phyloP scores from a whole-genome alignment of 495 filamentous ascomycete species.

The Cairneyella variabilis region DNA sequence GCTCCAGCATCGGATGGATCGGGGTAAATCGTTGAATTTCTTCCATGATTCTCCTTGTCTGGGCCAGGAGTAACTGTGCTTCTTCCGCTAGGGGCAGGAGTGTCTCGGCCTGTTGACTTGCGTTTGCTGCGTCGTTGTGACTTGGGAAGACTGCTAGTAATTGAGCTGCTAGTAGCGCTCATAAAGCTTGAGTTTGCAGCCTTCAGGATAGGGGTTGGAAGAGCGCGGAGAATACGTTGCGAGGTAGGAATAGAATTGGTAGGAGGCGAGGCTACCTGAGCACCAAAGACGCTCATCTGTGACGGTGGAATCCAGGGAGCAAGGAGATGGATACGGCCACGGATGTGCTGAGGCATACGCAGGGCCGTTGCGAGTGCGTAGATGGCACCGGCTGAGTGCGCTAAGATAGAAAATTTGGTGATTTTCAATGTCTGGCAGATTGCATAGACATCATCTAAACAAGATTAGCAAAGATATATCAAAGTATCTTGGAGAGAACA shows the following conservation, averaged over 20 bases:
- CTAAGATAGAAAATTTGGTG: conserved; percentile 93
- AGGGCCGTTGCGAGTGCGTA: conserved; percentile 96
- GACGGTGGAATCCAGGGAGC: conserved; percentile 98
- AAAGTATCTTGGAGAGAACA: conserved; percentile 32
- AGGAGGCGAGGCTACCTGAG: conserved; percentile 70
- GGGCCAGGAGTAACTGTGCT: conserved; percentile 27
- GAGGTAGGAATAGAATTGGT: conserved; percentile 84
- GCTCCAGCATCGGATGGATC: conserved; percentile 22
- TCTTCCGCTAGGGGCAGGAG: conserved; percentile 27
- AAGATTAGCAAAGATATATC: conserved; percentile 18
- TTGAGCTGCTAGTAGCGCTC: conserved; percentile 82
- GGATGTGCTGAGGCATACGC: conserved; percentile 92
- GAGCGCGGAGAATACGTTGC: conserved; percentile 83
- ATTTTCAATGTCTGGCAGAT: conserved; percentile 93
- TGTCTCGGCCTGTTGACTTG: conserved; percentile 47
- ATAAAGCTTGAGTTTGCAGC: conserved; percentile 95
- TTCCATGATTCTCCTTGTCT: conserved; percentile 25
- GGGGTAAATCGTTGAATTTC: conserved; percentile 24
- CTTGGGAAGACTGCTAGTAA: conserved; percentile 79
- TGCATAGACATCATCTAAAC: conserved; percentile 83
- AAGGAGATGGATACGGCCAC: conserved; percentile 89
- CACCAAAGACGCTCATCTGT: conserved; percentile 82
- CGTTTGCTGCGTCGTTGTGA: conserved; percentile 58
- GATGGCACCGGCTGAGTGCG: conserved; percentile 96
- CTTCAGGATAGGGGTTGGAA: conserved; percentile 89